A percentile compares a stretch with the other conserved stretches of the same genome.
Evolutionary conservation across 176 grass and related monocot species (phyloP).

Genomic region (Phragmites australis): DNA sequence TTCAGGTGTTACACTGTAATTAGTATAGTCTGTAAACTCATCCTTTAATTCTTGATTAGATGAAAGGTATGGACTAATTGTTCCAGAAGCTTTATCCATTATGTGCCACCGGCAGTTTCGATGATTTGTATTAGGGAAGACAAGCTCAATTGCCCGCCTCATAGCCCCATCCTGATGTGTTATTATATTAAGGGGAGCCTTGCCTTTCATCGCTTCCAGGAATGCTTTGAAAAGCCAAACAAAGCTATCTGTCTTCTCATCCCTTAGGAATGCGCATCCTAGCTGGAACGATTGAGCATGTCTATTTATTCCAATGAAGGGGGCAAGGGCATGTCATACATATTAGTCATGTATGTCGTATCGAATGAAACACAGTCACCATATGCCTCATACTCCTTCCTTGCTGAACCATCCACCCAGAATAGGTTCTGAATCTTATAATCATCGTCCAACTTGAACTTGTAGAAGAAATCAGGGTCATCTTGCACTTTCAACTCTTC

Average conservation of each 20-base stretch:
- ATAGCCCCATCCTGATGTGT: background rate
- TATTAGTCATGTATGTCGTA: background rate
- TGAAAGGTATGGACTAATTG: background rate
- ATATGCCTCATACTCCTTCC: background rate
- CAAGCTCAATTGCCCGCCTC: background rate
- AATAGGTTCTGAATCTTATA: background rate
- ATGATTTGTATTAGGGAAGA: background rate
- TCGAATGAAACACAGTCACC: background rate
- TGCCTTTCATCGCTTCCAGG: background rate
- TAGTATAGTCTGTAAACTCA: background rate
- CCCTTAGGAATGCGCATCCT: background rate
- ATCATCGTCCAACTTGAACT: background rate
- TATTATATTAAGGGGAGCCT: background rate
- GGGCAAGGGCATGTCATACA: background rate
- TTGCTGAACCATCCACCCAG: background rate
- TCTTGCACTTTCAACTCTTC: background rate
- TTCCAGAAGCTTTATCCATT: background rate
- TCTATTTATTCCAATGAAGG: too few species aligned
- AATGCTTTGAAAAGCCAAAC: background rate
- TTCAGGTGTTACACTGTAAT: background rate
- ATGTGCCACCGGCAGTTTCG: background rate
- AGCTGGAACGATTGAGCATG: background rate
- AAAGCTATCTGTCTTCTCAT: too few species aligned
- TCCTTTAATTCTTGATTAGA: background rate
- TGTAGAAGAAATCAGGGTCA: background rate